phyloP scores from a whole-genome alignment of 2,329 filamentous ascomycete species.

The Diaporthe vexans region DNA sequence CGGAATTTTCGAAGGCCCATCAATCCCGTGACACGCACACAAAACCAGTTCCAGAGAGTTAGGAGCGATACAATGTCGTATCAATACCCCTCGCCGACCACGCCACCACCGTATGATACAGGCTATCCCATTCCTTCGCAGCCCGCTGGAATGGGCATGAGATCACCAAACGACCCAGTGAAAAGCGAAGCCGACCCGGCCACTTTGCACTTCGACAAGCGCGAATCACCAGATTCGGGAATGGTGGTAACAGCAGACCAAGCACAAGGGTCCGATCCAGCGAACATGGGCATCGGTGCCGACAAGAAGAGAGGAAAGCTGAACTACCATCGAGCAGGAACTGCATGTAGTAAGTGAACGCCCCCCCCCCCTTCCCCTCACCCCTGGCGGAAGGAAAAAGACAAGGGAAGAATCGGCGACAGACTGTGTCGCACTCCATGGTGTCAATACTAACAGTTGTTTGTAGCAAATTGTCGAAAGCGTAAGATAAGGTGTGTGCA shows the following conservation, averaged over 20 bases:
- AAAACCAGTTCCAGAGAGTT: constrained; percentile 41
- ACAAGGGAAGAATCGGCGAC: constrained; percentile 34
- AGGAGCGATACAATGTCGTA: constrained; percentile 63
- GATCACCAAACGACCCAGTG: constrained; percentile 41
- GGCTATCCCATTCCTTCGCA: constrained; percentile 54
- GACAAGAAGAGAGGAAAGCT: constrained; percentile 86
- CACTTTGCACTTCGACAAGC: constrained; percentile 58
- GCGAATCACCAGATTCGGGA: constrained; percentile 60
- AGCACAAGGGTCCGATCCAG: constrained; percentile 48
- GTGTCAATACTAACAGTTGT: constrained; percentile 35
- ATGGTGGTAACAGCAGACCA: constrained; percentile 52
- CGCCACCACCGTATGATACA: constrained; percentile 55
- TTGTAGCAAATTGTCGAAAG: constrained; percentile 86
- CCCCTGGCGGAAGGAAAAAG: not conserved
- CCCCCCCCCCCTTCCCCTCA: constrained; percentile 13
- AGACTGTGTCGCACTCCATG: constrained; percentile 23
- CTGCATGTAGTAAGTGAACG: constrained; percentile 87
- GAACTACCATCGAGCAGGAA: constrained; percentile 94
- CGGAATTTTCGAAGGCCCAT: constrained; percentile 21
- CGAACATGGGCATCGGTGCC: constrained; percentile 53
- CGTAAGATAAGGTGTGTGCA: constrained; percentile 94
- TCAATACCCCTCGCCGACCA: constrained; percentile 57
- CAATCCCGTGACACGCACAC: constrained; percentile 23
- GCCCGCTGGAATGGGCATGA: constrained; percentile 50
- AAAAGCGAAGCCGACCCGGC: constrained; percentile 39